phyloP scores from a whole-genome alignment of 768 basidiomycete genomes.

The Leucosporidium creatinivorum region DNA sequence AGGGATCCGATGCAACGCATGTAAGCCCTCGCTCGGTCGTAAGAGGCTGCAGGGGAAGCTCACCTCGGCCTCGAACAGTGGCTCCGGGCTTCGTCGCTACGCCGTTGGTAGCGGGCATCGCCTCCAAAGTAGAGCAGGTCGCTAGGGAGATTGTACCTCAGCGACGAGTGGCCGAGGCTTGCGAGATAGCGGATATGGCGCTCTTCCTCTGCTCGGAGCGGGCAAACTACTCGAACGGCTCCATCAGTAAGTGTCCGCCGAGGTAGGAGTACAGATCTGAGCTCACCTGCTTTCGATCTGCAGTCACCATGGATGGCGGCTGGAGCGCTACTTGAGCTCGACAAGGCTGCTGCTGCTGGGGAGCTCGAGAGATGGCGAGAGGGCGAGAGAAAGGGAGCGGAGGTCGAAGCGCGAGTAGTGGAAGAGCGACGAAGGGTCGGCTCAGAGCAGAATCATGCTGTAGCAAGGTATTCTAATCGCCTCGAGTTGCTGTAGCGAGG shows the following conservation, averaged over 20 bases:
- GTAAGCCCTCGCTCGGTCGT: not conserved
- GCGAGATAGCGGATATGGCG: slow-evolving; percentile 7
- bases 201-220: slow-evolving; percentile 13
- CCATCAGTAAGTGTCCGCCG: not conserved
- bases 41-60: not conserved
- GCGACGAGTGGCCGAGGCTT: slow-evolving; percentile 3
- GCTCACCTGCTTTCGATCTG: not conserved
- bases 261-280: not conserved
- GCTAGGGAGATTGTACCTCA: slow-evolving; percentile 5
- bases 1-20: not conserved
- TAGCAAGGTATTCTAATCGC: too few species aligned
- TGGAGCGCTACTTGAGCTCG: not conserved
- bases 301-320: not conserved
- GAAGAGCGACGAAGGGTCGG: too few species aligned
- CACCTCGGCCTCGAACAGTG: not conserved
- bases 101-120: slow-evolving; percentile 7
- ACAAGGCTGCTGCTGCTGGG: not conserved
- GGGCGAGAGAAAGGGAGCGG: too few species aligned
- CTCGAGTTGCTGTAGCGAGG: too few species aligned
- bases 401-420: too few species aligned
- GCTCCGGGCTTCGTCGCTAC: slow-evolving; percentile 12
- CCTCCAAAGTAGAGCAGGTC: slow-evolving; percentile 4
- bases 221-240: slow-evolving; percentile 11
- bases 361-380: not conserved
- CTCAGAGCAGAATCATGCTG: too few species aligned